These are phyloP conservation scores for Crucihimalaya himalaica DNA, from an alignment of 345 rosid species.

Conservation along the genomic window DNA sequence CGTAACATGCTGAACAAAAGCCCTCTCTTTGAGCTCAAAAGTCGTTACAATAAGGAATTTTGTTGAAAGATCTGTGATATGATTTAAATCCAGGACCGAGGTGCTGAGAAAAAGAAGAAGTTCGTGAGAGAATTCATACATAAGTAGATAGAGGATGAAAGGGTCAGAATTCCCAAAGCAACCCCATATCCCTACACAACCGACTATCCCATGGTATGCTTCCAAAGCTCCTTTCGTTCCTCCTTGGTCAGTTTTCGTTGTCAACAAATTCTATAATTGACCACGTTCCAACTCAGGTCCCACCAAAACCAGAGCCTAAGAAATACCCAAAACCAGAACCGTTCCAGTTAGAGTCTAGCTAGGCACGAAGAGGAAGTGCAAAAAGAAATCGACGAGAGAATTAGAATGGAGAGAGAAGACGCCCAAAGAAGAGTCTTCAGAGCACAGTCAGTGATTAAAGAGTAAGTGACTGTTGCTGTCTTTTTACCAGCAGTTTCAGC, in stretches of 20 bases:
- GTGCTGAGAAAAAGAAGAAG: constrained; percentile 71
- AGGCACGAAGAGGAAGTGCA: constrained; percentile 74
- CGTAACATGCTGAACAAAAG: background rate
- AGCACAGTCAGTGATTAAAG: constrained; percentile 67
- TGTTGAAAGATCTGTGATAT: background rate
- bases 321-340: constrained; percentile 75
- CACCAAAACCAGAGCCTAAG: constrained; percentile 75
- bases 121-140: constrained; percentile 56
- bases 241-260: background rate
- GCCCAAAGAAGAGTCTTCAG: constrained; percentile 61
- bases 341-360: constrained; percentile 68
- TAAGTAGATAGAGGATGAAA: constrained; percentile 71
- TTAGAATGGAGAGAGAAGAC: constrained; percentile 57
- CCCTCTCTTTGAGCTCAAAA: background rate
- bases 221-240: background rate
- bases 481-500: background rate
- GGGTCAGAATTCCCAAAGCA: constrained; percentile 68
- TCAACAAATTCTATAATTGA: background rate
- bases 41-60: background rate
- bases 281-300: constrained; percentile 47
- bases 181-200: constrained; percentile 86
- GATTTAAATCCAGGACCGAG: constrained; percentile 65
- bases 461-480: constrained; percentile 43
- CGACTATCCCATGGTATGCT: constrained; percentile 79
- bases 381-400: constrained; percentile 71